Evolutionary conservation across 1,139 yeast species (phyloP).

Genomic region (Candida frijolesensis): DNA sequence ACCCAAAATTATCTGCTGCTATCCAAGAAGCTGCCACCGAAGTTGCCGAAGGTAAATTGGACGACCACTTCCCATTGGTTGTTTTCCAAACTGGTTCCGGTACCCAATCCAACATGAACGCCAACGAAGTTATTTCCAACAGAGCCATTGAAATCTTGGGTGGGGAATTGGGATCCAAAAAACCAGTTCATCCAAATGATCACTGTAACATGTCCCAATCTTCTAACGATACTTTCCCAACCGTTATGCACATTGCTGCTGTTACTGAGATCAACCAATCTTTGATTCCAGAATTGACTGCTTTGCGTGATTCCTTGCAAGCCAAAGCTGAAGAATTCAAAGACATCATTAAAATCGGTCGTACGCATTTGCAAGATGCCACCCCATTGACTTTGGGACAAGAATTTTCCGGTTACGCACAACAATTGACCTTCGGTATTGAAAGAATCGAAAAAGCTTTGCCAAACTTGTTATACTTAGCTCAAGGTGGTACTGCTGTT

Average conservation of each 20-base stretch:
- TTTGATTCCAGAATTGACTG: slow-evolving; percentile 77
- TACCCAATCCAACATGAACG: slow-evolving; percentile 98
- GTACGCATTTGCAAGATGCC: slow-evolving; percentile 98
- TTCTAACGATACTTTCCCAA: slow-evolving; percentile 97
- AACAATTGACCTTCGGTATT: slow-evolving; percentile 89
- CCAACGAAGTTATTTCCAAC: slow-evolving; percentile 97
- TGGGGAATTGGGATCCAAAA: slow-evolving; percentile 87
- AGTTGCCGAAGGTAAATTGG: slow-evolving; percentile 87
- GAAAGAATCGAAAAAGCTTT: slow-evolving; percentile 77
- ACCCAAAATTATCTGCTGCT: slow-evolving; percentile 79
- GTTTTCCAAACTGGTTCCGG: slow-evolving; percentile 99
- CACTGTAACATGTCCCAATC: slow-evolving; percentile 99
- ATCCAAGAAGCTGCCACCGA: slow-evolving; percentile 95
- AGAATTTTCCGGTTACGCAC: slow-evolving; percentile 95
- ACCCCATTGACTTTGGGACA: slow-evolving; percentile 97
- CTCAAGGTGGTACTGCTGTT: slow-evolving; percentile 99
- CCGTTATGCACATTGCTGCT: slow-evolving; percentile 99
- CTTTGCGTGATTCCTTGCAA: slow-evolving; percentile 74
- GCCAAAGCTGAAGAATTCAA: slow-evolving; percentile 80
- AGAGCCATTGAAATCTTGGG: slow-evolving; percentile 96
- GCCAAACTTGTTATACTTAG: slow-evolving; percentile 77
- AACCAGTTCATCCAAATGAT: slow-evolving; percentile 96
- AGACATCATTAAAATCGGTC: slow-evolving; percentile 93
- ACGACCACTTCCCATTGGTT: slow-evolving; percentile 95
- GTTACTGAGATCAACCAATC: slow-evolving; percentile 79